Percentiles rank a stretch among this genome's conserved stretches.
phyloP scores from a whole-genome alignment of 345 rosid species.

The Citrus maxima region DNA sequence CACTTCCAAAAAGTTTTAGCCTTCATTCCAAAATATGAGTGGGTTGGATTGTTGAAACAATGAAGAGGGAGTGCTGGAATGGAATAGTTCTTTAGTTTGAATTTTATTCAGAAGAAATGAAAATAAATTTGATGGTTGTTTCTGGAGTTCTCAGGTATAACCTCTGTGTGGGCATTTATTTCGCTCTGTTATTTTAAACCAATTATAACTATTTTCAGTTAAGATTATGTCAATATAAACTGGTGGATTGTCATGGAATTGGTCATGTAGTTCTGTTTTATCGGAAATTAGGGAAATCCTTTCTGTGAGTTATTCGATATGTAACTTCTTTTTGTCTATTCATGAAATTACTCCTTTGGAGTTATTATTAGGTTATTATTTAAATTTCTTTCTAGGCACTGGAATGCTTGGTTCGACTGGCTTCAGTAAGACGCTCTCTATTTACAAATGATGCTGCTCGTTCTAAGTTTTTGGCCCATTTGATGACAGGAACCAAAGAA shows the following conservation, averaged over 20 bases:
- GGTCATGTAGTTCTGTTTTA: not conserved
- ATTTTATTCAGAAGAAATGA: not conserved
- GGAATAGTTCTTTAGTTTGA: not conserved
- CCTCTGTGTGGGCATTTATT: not conserved
- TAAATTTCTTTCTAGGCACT: slow-evolving; percentile 58
- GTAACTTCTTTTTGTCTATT: not conserved
- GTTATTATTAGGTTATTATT: slow-evolving; percentile 4
- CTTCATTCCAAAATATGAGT: not conserved
- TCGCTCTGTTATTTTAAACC: slow-evolving; percentile 8
- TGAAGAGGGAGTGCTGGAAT: not conserved
- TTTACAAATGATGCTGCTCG: slow-evolving; percentile 87
- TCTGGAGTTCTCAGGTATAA: not conserved
- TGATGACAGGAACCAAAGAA: slow-evolving; percentile 96
- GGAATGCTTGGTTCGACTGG: slow-evolving; percentile 97
- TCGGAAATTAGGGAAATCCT: not conserved
- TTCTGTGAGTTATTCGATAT: not conserved
- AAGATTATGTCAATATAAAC: not conserved
- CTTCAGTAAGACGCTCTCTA: slow-evolving; percentile 91
- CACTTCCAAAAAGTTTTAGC: not conserved
- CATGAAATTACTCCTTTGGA: not conserved
- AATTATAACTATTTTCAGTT: not conserved
- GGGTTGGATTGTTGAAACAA: not conserved
- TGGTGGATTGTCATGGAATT: not conserved
- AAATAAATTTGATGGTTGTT: not conserved
- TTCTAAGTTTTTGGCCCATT: slow-evolving; percentile 82